Conservation (phyloP, 78 protist species). For the Dictyostelium capitatum region DNA sequence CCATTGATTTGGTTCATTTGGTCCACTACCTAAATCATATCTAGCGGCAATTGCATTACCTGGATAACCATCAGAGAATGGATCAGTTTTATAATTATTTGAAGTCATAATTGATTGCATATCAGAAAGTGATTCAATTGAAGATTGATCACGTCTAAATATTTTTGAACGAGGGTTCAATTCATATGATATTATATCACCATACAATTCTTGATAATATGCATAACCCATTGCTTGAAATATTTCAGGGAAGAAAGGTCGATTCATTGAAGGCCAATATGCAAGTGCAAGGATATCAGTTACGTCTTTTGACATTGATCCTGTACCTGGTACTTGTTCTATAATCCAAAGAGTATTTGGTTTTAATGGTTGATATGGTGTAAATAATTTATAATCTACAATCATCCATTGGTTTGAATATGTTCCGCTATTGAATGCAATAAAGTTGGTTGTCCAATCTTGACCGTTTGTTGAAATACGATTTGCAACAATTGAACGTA, state of each 20-base stretch:
- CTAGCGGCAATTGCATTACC: slow-evolving; percentile 87
- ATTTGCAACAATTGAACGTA: slow-evolving; percentile 84
- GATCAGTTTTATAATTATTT: slow-evolving; percentile 87
- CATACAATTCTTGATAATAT: slow-evolving; percentile 22
- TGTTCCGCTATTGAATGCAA: slow-evolving; percentile 86
- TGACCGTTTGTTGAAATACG: slow-evolving; percentile 72
- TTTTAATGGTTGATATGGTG: slow-evolving; percentile 46
- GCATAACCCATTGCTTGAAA: slow-evolving; percentile 58
- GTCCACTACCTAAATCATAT: slow-evolving; percentile 81
- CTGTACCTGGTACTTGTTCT: slow-evolving; percentile 57
- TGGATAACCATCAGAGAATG: slow-evolving; percentile 86
- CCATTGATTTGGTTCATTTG: slow-evolving; percentile 2
- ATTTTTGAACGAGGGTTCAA: slow-evolving; percentile 84
- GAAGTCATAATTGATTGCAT: slow-evolving; percentile 86
- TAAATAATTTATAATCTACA: slow-evolving; percentile 79
- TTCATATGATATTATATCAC: slow-evolving; percentile 57
- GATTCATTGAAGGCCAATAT: slow-evolving; percentile 88
- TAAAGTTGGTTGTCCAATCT: slow-evolving; percentile 83
- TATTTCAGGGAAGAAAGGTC: slow-evolving; percentile 70
- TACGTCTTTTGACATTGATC: neutral
- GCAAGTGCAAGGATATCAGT: slow-evolving; percentile 32
- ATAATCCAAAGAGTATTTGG: slow-evolving; percentile 47
- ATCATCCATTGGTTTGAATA: slow-evolving; percentile 93
- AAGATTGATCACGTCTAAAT: slow-evolving; percentile 53
- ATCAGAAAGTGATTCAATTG: slow-evolving; percentile 44